These are phyloP conservation scores for Poa pratensis DNA, from an alignment of 176 grass and related monocot species.

Conservation along the genomic window DNA sequence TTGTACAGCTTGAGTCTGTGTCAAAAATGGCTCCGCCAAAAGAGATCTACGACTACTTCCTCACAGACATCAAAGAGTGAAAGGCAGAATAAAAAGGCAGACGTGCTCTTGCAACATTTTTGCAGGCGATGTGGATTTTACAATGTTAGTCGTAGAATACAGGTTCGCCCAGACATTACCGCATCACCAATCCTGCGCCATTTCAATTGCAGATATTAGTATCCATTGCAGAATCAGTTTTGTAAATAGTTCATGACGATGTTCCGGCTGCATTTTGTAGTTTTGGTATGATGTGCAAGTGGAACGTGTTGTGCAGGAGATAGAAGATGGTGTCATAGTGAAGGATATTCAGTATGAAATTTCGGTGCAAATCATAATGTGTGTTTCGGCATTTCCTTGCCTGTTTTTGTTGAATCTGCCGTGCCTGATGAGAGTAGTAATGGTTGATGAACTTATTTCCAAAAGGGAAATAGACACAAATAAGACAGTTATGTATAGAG, in stretches of 20 bases:
- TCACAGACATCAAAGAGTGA: conserved; percentile 29
- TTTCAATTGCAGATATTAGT: not conserved
- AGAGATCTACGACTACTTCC: conserved; percentile 22
- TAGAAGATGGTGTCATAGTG: not conserved
- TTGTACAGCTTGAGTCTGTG: conserved; percentile 38
- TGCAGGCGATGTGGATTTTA: conserved; percentile 11
- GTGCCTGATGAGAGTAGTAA: too few species aligned
- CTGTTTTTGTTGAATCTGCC: too few species aligned
- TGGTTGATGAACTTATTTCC: too few species aligned
- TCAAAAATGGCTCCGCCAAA: conserved; percentile 23
- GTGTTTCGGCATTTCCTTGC: too few species aligned
- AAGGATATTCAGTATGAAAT: not conserved
- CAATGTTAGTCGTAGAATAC: not conserved
- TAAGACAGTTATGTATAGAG: too few species aligned
- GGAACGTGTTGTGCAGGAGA: conserved; percentile 14
- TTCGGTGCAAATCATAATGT: too few species aligned
- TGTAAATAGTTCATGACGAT: not conserved
- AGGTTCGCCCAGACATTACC: not conserved
- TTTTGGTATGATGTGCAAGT: conserved; percentile 4
- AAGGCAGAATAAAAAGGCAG: not conserved
- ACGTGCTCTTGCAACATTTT: conserved; percentile 9
- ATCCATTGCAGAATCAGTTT: not conserved
- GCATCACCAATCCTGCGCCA: not conserved
- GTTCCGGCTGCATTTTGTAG: not conserved
- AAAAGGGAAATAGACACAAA: too few species aligned